These are phyloP conservation scores for Polyporus arcularius DNA, from an alignment of 768 basidiomycete genomes.

Conservation along the genomic window DNA sequence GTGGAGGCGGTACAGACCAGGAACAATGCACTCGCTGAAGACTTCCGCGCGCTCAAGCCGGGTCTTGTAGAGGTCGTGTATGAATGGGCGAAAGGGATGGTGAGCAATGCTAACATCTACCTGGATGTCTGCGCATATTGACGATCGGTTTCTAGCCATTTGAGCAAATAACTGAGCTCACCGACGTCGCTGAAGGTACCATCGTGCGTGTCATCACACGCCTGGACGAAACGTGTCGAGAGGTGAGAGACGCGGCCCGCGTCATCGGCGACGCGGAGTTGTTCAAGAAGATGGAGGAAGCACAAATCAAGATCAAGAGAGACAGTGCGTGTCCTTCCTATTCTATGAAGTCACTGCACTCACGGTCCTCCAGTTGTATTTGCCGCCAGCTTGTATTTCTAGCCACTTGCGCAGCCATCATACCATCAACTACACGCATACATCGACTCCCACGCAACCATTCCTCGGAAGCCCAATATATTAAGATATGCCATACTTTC, in stretches of 20 bases:
- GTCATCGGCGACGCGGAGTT: conserved; percentile 96
- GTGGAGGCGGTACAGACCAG: conserved; percentile 79
- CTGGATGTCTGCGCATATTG: neutral
- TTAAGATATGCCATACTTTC: conserved; percentile 21
- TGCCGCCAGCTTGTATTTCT: conserved; percentile 87
- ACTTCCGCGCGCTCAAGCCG: conserved; percentile 82
- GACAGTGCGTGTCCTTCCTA: conserved; percentile 72
- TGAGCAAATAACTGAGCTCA: conserved; percentile 88
- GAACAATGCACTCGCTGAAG: conserved; percentile 78
- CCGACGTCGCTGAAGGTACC: conserved; percentile 95
- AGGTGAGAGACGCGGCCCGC: conserved; percentile 94
- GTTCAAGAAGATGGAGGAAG: conserved; percentile 98
- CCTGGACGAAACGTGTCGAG: conserved; percentile 94
- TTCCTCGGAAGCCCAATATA: conserved; percentile 27
- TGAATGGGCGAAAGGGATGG: conserved; percentile 99
- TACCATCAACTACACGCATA: neutral
- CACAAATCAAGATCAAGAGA: conserved; percentile 90
- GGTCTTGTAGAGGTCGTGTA: conserved; percentile 96
- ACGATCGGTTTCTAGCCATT: conserved; percentile 68
- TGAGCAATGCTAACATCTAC: conserved; percentile 37
- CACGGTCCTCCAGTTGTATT: conserved; percentile 62
- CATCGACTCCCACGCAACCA: neutral
- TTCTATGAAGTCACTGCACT: neutral
- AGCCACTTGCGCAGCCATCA: conserved; percentile 22
- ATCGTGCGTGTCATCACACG: conserved; percentile 96